A percentile compares a stretch with the other conserved stretches of the same genome.
Evolutionary conservation across 2,329 filamentous ascomycete species (phyloP).

Genomic region (Ceratocystis papillata): DNA sequence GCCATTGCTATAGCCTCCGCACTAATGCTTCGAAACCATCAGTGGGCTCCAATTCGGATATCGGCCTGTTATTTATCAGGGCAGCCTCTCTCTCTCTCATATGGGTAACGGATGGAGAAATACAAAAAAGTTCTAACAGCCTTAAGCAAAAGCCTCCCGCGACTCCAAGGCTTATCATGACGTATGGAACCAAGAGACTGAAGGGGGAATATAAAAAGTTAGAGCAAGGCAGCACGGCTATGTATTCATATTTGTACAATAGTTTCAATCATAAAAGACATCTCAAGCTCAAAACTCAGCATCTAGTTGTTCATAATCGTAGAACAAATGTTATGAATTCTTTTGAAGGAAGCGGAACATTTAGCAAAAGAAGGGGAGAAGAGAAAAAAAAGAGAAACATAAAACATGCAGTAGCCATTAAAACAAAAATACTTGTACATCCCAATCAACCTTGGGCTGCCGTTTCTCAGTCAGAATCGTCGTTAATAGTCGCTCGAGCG

Average conservation of each 20-base stretch:
- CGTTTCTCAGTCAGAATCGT: slow-evolving; percentile 45
- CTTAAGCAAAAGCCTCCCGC: background rate
- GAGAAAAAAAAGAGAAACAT: background rate
- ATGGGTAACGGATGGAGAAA: background rate
- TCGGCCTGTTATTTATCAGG: background rate
- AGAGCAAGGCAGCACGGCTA: slow-evolving; percentile 13
- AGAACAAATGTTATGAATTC: too few relatives aligned
- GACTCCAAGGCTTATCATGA: background rate
- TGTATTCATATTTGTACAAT: slow-evolving; percentile 21
- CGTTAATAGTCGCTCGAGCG: slow-evolving; percentile 47
- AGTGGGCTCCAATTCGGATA: background rate
- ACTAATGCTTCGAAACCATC: background rate
- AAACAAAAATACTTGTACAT: background rate
- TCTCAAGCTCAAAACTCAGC: background rate
- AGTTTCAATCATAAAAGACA: slow-evolving; percentile 8
- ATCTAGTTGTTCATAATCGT: too few relatives aligned
- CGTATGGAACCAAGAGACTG: slow-evolving; percentile 2
- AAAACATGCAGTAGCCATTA: slow-evolving; percentile 18
- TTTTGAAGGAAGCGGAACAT: background rate
- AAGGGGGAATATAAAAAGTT: background rate
- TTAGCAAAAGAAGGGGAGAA: background rate
- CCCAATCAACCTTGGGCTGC: background rate
- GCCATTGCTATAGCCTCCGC: background rate
- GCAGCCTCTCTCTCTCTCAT: background rate
- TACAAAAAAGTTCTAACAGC: background rate